These are phyloP conservation scores for Leptographium wingfieldii DNA, from an alignment of 2,329 filamentous ascomycete genomes.

Conservation along the genomic window DNA sequence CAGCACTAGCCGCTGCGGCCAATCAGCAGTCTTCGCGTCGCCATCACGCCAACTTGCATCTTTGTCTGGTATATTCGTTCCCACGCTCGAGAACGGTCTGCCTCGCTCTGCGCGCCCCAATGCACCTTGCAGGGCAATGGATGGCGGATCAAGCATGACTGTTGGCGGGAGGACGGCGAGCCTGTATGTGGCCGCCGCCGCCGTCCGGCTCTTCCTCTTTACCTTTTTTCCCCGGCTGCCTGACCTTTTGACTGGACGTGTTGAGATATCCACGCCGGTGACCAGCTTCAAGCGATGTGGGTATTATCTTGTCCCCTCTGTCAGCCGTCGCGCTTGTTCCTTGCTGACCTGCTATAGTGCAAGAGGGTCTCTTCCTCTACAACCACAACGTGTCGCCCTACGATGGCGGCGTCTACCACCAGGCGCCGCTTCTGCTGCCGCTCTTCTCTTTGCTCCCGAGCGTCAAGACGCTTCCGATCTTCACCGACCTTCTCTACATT, in stretches of 20 bases:
- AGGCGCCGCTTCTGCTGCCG: constrained; percentile 81
- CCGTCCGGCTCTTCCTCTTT: constrained; percentile 69
- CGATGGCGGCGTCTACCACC: constrained; percentile 73
- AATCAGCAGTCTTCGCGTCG: background rate
- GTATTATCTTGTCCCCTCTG: constrained; percentile 16
- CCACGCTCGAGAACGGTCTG: background rate
- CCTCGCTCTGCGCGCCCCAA: background rate
- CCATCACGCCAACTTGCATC: background rate
- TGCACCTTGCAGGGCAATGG: constrained; percentile 7
- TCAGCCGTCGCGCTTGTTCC: background rate
- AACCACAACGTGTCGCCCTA: constrained; percentile 94
- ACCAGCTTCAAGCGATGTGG: constrained; percentile 95
- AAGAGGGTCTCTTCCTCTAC: constrained; percentile 94
- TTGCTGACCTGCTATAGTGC: constrained; percentile 45
- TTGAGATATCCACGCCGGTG: constrained; percentile 92
- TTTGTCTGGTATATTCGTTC: background rate
- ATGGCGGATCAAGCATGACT: constrained; percentile 12
- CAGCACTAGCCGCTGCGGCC: background rate
- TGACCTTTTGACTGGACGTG: constrained; percentile 74
- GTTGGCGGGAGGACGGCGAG: constrained; percentile 35
- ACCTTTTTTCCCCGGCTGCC: constrained; percentile 71
- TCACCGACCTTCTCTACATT: constrained; percentile 71
- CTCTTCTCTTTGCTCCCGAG: constrained; percentile 82
- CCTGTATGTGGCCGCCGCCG: constrained; percentile 64
- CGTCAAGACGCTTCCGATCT: constrained; percentile 50